Evolutionary conservation across 73 alveolate genomes (phyloP).

Genomic region (Tetrahymena malaccensis): DNA sequence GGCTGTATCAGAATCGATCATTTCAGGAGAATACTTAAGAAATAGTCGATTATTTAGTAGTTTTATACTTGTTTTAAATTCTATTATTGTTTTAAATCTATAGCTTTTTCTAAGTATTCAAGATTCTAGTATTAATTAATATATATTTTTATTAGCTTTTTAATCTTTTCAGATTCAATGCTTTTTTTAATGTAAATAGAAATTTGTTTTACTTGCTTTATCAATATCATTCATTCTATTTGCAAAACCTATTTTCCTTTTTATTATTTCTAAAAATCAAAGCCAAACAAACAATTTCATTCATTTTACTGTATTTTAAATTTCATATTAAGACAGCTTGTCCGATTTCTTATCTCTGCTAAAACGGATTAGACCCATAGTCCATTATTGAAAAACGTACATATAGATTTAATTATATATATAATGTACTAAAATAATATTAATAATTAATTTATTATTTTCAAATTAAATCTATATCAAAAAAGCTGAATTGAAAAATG

Average conservation of each 20-base stretch:
- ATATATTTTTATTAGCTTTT: background rate
- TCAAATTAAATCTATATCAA: too few relatives aligned
- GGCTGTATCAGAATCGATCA: background rate
- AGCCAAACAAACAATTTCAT: background rate
- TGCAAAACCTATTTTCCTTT: background rate
- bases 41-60: background rate
- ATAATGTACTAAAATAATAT: too few relatives aligned
- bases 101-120: background rate
- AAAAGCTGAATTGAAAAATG: too few relatives aligned
- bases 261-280: background rate
- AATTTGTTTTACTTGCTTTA: background rate
- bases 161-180: background rate
- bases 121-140: background rate
- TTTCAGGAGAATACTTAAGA: background rate
- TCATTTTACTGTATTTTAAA: background rate
- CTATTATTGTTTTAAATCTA: background rate
- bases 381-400: background rate
- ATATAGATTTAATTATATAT: background rate
- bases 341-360: background rate
- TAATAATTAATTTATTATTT: too few relatives aligned
- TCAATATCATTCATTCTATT: background rate
- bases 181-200: background rate
- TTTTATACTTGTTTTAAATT: too few relatives aligned
- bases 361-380: background rate
- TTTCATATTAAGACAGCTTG: background rate